Evolutionary conservation across 2,329 filamentous ascomycete species (phyloP).

Genomic region (Diaporthe velutina): DNA sequence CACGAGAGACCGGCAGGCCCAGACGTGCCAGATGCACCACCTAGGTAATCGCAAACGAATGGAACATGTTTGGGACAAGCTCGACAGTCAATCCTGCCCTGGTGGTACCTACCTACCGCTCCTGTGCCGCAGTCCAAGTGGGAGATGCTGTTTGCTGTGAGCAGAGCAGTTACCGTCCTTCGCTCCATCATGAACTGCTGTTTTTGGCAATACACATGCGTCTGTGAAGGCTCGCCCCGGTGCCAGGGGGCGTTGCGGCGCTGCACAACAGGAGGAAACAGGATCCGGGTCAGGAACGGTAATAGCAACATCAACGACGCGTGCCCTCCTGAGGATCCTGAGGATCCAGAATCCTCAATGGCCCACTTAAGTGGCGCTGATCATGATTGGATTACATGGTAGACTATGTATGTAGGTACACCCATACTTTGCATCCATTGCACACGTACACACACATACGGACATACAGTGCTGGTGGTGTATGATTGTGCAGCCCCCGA

Average conservation of each 20-base stretch:
- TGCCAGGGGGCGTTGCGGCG: background rate
- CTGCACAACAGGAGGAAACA: background rate
- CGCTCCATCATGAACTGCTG: background rate
- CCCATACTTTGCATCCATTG: background rate
- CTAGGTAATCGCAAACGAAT: conserved; percentile 14
- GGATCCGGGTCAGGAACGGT: conserved; percentile 2
- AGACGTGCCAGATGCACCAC: conserved; percentile 2
- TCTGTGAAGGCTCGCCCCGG: background rate
- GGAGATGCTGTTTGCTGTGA: no score
- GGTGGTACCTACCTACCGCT: no score
- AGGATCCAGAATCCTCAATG: conserved; percentile 14
- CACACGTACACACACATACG: background rate
- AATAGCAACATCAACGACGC: conserved; percentile 15
- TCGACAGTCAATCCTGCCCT: background rate
- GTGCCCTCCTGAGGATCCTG: conserved; percentile 22
- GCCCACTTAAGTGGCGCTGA: conserved; percentile 4
- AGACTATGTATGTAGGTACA: background rate
- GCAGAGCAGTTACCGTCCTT: no score
- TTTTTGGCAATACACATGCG: background rate
- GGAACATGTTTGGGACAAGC: background rate
- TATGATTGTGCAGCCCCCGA: background rate
- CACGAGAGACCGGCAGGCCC: background rate
- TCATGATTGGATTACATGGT: background rate
- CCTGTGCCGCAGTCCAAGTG: no score
- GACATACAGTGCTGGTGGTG: background rate